These are phyloP conservation scores for Grifola frondosa DNA, from an alignment of 1,284 basidiomycete genomes.

Conservation along the genomic window DNA sequence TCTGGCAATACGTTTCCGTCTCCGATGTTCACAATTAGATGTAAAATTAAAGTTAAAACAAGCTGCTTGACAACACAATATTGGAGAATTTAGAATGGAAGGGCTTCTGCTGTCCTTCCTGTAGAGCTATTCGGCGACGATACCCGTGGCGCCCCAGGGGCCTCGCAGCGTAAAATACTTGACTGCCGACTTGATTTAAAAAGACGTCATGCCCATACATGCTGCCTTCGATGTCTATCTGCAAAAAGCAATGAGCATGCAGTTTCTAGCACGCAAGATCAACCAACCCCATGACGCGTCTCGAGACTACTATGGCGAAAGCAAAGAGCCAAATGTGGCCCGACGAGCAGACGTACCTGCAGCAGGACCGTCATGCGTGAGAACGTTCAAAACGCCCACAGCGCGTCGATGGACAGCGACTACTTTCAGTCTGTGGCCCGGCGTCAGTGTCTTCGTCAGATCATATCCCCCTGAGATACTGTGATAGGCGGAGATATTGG, in stretches of 20 bases:
- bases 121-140: no score
- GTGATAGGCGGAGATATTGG: no score
- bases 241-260: background rate
- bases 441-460: constrained; percentile 66
- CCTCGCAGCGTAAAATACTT: constrained; percentile 70
- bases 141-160: no score
- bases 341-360: constrained; percentile 50
- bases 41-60: no score
- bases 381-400: constrained; percentile 64
- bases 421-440: constrained; percentile 80
- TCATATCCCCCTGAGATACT: constrained; percentile 81
- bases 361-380: constrained; percentile 69
- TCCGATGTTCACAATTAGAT: no score
- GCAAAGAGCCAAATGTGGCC: constrained; percentile 3
- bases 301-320: constrained; percentile 55
- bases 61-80: no score
- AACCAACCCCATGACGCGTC: constrained; percentile 77
- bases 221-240: constrained; percentile 72
- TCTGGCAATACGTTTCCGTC: no score
- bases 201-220: constrained; percentile 83
- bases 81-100: no score
- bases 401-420: constrained; percentile 67
- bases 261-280: background rate
- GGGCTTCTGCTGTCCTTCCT: no score
- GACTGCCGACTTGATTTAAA: constrained; percentile 71